Base-by-base conservation (phyloP, 2,329 filamentous ascomycete species). In the Colletotrichum eleusines region DNA sequence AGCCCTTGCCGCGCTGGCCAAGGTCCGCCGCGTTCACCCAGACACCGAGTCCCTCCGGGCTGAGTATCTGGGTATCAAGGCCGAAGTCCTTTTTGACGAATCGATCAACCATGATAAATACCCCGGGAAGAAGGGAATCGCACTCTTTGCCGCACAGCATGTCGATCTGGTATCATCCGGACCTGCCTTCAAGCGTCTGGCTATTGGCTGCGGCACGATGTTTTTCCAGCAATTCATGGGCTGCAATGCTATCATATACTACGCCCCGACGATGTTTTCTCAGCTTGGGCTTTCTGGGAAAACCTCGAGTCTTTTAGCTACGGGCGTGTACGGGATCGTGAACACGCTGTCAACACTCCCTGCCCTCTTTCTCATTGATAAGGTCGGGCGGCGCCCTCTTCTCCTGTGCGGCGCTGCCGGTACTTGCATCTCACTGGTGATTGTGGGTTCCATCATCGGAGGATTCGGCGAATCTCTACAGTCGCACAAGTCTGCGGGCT, bases 401-500 rank as follows among this genome's bases (percentile, higher is more conserved):
- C 48, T 31, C 16, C 5, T 51, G 11, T 48, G 46, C 46, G 46
- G 46, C n/a, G 46, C 46, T 48, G 46, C n/a, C 9, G 46, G 46
- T 23, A 48, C 46, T 26, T 48, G 26, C 16, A 20, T 20, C 14
- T 51, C 26, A 31, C 26, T 31, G 6, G 14, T 51, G 11, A 51
- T 51, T 12, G 48, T 51, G 6, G 48, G 48, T 9, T 26, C n/a
- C 16, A 51, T 51, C 7, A 51, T 51, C 23, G 48, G 48, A 28
- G 48, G 48, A 9, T 31, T 84, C 75, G 81, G 85, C 53, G 72
- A 84, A 69, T 75, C 81, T 7, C 87, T 86, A 77, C 76, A 77
- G 2, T 74, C 78, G 0, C 83, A 90, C 74, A 77, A 78, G 31
- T 82, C 81, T 0, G 87, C 86, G 0, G 88, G 88, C 7, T 90